Conservation (phyloP, 2,329 filamentous ascomycete genomes). For the Paracorniculantispora psalliotae region DNA sequence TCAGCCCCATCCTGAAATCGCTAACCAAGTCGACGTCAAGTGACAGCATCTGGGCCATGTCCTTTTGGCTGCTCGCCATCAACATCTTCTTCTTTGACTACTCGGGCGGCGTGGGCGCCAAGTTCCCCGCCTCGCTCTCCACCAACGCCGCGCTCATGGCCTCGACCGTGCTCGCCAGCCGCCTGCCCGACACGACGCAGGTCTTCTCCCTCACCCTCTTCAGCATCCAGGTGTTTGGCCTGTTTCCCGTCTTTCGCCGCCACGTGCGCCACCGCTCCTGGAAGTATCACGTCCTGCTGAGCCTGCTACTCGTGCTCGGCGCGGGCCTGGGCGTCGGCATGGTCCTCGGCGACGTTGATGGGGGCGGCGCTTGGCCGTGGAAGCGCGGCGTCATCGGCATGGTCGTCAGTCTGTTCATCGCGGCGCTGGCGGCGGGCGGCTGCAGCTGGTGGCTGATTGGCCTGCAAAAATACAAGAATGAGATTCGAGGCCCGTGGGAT, state of each 20-base stretch:
- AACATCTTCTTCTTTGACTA: conserved; percentile 99
- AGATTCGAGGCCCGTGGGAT: conserved; percentile 97
- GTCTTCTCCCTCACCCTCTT: conserved; percentile 95
- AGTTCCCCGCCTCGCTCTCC: conserved; percentile 70
- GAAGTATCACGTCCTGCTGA: conserved; percentile 73
- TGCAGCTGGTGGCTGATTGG: conserved; percentile 98
- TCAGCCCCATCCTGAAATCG: conserved; percentile 93
- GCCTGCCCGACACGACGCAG: conserved; percentile 82
- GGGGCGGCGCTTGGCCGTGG: conserved; percentile 42
- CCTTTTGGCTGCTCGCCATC: conserved; percentile 84
- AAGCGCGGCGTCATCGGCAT: conserved; percentile 63
- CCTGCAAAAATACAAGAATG: conserved; percentile 97
- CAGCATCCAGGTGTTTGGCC: conserved; percentile 92
- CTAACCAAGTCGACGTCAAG: conserved; percentile 88
- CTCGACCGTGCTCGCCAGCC: conserved; percentile 85
- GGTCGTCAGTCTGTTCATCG: conserved; percentile 67
- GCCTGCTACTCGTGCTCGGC: conserved; percentile 68
- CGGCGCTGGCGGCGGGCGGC: conserved; percentile 77
- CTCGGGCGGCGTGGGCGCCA: conserved; percentile 59
- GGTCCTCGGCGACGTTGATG: conserved; percentile 43
- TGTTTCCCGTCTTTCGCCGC: conserved; percentile 95
- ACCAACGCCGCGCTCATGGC: conserved; percentile 98
- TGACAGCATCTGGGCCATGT: conserved; percentile 97
- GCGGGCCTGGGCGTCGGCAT: conserved; percentile 74
- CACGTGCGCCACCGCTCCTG: conserved; percentile 79